Evolutionary conservation across 1,284 basidiomycete genomes (phyloP).

Genomic region (Cutaneotrichosporon daszewskae): DNA sequence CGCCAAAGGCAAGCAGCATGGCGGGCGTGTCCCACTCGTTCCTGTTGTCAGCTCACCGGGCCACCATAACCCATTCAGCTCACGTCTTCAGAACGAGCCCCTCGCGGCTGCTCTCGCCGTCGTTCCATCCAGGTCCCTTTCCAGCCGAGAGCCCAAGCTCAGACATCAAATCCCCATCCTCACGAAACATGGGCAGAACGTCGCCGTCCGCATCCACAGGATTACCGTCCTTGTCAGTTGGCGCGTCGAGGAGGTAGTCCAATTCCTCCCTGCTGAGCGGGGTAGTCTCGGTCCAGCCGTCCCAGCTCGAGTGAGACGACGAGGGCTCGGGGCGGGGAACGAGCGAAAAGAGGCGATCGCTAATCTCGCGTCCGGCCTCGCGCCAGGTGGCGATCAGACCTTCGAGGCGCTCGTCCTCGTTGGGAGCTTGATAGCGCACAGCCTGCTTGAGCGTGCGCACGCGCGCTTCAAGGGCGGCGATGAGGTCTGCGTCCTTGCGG

Average conservation of each 20-base stretch:
- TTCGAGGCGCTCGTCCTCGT: conserved; percentile 28
- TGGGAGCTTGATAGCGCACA: conserved; percentile 17
- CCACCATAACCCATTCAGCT: neutral
- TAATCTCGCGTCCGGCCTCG: conserved; percentile 36
- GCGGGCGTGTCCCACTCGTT: conserved; percentile 36
- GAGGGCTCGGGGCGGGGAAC: conserved; percentile 12
- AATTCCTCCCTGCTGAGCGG: conserved; percentile 14
- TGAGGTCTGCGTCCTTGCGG: conserved; percentile 3
- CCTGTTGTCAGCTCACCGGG: neutral
- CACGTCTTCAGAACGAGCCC: neutral
- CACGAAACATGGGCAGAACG: neutral
- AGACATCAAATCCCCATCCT: no score
- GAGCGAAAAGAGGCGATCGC: conserved; percentile 33
- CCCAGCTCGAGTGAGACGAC: conserved; percentile 2
- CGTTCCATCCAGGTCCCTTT: neutral
- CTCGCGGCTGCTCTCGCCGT: neutral
- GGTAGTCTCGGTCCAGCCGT: neutral
- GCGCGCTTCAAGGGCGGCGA: conserved; percentile 25
- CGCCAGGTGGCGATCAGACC: conserved; percentile 32
- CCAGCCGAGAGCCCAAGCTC: neutral
- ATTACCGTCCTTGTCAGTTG: conserved; percentile 24
- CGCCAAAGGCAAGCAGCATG: conserved; percentile 31
- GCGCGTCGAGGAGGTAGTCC: conserved; percentile 14
- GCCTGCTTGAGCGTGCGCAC: conserved; percentile 28
- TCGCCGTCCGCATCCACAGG: conserved; percentile 29